A percentile compares a stretch with the other conserved stretches of the same genome.
Evolutionary conservation across 2,329 filamentous ascomycete species (phyloP).

Genomic region (Penicillium sp.): DNA sequence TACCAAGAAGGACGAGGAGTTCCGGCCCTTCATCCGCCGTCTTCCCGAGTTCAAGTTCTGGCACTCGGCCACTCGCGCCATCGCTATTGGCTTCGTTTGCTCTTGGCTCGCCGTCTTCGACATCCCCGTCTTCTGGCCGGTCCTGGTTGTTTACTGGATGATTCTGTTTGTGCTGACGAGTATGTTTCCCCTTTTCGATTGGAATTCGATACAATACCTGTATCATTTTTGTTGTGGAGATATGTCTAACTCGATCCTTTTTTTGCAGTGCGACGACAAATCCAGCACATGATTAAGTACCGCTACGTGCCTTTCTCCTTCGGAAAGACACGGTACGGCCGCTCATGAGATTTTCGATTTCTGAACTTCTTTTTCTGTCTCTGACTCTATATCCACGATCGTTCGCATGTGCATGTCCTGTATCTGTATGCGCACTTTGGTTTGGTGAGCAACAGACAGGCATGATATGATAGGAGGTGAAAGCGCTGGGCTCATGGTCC

Average conservation of each 20-base stretch:
- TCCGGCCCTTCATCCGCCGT: conserved; percentile 92
- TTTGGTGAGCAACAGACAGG: conserved; percentile 10
- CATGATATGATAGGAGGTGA: conserved; percentile 17
- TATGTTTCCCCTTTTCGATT: conserved; percentile 50
- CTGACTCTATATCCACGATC: conserved; percentile 11
- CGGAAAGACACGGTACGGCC: conserved; percentile 76
- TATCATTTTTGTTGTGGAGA: neutral
- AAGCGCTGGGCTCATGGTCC: conserved; percentile 11
- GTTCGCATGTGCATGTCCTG: conserved; percentile 2
- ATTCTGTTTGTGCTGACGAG: conserved; percentile 94
- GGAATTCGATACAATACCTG: neutral
- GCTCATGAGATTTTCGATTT: conserved; percentile 25
- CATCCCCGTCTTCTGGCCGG: conserved; percentile 97
- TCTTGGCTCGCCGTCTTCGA: conserved; percentile 94
- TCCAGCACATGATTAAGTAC: conserved; percentile 99
- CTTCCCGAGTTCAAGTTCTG: conserved; percentile 99
- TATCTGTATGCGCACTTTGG: conserved; percentile 14
- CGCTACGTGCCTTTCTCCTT: conserved; percentile 93
- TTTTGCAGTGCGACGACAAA: conserved; percentile 86
- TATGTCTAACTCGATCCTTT: conserved; percentile 11
- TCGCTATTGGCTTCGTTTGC: conserved; percentile 79
- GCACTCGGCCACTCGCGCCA: conserved; percentile 88
- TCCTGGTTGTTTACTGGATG: conserved; percentile 97
- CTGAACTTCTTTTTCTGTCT: conserved; percentile 8
- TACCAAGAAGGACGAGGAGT: conserved; percentile 95